Evolutionary conservation across 768 basidiomycete genomes (phyloP).

Genomic region (Phylloporus sp.): DNA sequence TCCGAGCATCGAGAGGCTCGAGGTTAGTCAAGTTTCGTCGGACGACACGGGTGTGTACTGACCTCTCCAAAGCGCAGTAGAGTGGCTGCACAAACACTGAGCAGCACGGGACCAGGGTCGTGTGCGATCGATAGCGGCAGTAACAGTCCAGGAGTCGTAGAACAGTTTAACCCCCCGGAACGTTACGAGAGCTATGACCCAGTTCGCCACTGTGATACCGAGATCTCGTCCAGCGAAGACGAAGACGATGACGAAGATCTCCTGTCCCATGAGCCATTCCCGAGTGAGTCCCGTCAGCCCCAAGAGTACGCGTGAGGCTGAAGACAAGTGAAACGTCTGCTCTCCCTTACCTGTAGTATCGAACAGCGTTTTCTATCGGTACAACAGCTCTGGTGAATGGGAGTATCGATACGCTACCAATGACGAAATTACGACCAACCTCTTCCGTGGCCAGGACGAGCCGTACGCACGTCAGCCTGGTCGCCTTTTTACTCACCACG

Average conservation of each 20-base stretch:
- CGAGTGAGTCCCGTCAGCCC: slow-evolving; percentile 18
- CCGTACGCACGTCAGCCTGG: slow-evolving; percentile 1
- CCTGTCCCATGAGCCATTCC: slow-evolving; percentile 19
- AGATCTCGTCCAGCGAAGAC: slow-evolving; percentile 12
- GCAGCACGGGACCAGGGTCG: slow-evolving; percentile 1
- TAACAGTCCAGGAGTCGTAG: neutral
- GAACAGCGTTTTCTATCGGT: slow-evolving; percentile 19
- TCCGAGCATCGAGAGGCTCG: slow-evolving; percentile 15
- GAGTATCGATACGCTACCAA: slow-evolving; percentile 31
- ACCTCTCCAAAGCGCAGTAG: slow-evolving; percentile 19
- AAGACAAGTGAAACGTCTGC: neutral
- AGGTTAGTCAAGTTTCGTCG: slow-evolving; percentile 20
- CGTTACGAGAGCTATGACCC: neutral
- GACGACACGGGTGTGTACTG: slow-evolving; percentile 2
- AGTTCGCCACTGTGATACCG: neutral
- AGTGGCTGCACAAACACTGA: neutral
- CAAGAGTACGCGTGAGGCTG: neutral
- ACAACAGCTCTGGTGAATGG: slow-evolving; percentile 17
- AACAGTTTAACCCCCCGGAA: neutral
- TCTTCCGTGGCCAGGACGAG: slow-evolving; percentile 19
- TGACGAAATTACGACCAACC: slow-evolving; percentile 28
- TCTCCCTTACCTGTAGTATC: slow-evolving; percentile 11
- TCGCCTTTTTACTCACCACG: neutral
- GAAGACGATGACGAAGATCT: slow-evolving; percentile 16
- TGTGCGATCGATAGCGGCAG: neutral